A percentile compares a stretch with the other conserved stretches of the same genome.
Evolutionary conservation across 441 rosid species (phyloP).

Genomic region (Adansonia grandidieri): DNA sequence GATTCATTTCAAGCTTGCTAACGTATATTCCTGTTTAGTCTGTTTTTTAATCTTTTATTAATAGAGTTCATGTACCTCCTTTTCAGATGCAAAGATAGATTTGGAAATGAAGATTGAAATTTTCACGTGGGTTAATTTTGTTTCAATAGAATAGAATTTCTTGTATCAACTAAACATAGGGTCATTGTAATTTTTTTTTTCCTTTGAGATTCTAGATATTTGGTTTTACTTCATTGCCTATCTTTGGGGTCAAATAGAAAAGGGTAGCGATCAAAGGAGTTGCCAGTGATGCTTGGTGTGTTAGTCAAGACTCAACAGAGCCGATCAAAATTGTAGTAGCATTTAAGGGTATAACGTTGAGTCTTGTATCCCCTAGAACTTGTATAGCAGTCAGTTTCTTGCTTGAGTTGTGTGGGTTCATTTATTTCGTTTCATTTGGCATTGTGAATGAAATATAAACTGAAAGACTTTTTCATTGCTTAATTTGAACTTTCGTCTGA

Average conservation of each 20-base stretch:
- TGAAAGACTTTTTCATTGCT: neutral
- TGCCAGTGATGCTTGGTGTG: neutral
- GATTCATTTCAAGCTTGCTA: neutral
- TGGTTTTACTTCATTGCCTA: neutral
- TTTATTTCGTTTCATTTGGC: neutral
- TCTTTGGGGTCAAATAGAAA: neutral
- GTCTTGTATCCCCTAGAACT: neutral
- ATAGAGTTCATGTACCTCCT: neutral
- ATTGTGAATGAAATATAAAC: neutral
- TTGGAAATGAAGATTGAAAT: neutral
- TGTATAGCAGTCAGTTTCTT: neutral
- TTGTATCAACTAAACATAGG: neutral
- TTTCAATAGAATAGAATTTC: neutral
- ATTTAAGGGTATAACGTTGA: neutral
- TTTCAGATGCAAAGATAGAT: neutral
- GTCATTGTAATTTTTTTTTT: neutral
- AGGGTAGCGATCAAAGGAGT: neutral
- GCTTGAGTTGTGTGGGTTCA: neutral
- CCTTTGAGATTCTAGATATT: neutral
- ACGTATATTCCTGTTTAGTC: neutral
- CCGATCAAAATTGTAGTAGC: neutral
- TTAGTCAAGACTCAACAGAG: neutral
- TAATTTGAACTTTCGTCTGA: neutral
- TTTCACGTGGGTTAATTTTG: neutral
- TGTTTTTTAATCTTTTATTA: neutral